These are phyloP conservation scores for Marasmius oreades DNA, from an alignment of 1,284 basidiomycete genomes.

Conservation along the genomic window DNA sequence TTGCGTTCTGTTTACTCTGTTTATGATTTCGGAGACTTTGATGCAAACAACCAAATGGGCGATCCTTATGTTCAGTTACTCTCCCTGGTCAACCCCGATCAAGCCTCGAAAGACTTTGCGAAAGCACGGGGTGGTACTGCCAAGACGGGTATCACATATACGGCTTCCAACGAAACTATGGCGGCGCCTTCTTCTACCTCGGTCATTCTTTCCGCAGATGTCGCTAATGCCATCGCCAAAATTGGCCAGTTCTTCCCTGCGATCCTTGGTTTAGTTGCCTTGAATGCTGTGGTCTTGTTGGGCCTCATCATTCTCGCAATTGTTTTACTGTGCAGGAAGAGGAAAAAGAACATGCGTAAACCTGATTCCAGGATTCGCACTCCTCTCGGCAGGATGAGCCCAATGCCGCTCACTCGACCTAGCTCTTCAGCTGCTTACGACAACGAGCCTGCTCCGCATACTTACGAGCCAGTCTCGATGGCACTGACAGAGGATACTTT, in stretches of 20 bases:
- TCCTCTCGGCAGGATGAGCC: conserved; percentile 47
- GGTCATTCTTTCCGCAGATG: conserved; percentile 49
- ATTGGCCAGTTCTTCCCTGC: conserved; percentile 63
- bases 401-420: conserved; percentile 41
- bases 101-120: conserved; percentile 70
- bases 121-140: conserved; percentile 58
- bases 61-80: conserved; percentile 74
- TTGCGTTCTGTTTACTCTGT: conserved; percentile 81
- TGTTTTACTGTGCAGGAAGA: conserved; percentile 45
- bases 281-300: conserved; percentile 67
- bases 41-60: conserved; percentile 57
- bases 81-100: conserved; percentile 60
- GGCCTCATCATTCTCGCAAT: conserved; percentile 50
- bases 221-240: conserved; percentile 53
- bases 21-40: conserved; percentile 84
- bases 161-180: conserved; percentile 45
- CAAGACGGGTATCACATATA: conserved; percentile 64
- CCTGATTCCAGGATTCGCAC: conserved; percentile 30
- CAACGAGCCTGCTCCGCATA: conserved; percentile 29
- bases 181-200: conserved; percentile 40
- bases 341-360: conserved; percentile 29
- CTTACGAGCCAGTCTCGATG: conserved; percentile 72
- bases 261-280: conserved; percentile 65
- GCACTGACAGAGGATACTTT: conserved; percentile 73
- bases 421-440: conserved; percentile 33